Conservation (phyloP, 306 rosid species). For the Lupinus albus region DNA sequence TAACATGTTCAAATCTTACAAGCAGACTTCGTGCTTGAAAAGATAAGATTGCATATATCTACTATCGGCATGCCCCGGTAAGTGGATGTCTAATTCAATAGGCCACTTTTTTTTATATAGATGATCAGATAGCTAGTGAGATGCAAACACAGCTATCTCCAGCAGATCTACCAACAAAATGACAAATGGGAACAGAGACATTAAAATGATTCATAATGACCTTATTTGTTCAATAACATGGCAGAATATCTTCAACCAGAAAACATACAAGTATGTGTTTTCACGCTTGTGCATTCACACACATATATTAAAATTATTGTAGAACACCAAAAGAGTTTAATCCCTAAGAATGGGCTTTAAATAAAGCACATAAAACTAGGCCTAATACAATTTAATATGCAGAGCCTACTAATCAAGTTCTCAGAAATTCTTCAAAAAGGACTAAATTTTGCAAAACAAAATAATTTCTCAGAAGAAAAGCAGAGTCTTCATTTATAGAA, state of each 20-base stretch:
- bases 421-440: slow-evolving; percentile 17
- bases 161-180: neutral
- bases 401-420: slow-evolving; percentile 17
- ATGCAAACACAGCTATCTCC: neutral
- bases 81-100: no score
- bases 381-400: slow-evolving; percentile 11
- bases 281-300: slow-evolving; percentile 42
- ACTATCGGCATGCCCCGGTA: no score
- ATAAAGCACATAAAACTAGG: neutral
- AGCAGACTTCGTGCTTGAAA: no score
- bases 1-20: no score
- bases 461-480: slow-evolving; percentile 32
- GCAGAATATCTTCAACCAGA: slow-evolving; percentile 28
- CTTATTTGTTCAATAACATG: slow-evolving; percentile 27
- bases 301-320: slow-evolving; percentile 30
- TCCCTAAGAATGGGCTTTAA: slow-evolving; percentile 8
- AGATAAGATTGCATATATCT: no score
- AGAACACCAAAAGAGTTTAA: slow-evolving; percentile 11
- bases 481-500: slow-evolving; percentile 40
- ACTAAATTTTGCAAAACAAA: slow-evolving; percentile 12
- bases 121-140: no score
- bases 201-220: neutral
- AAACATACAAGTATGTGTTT: slow-evolving; percentile 14
- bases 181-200: no score
- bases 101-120: no score